Conservation (phyloP, 2,329 filamentous ascomycete species). For the Coniosporium tulheliwenetii region DNA sequence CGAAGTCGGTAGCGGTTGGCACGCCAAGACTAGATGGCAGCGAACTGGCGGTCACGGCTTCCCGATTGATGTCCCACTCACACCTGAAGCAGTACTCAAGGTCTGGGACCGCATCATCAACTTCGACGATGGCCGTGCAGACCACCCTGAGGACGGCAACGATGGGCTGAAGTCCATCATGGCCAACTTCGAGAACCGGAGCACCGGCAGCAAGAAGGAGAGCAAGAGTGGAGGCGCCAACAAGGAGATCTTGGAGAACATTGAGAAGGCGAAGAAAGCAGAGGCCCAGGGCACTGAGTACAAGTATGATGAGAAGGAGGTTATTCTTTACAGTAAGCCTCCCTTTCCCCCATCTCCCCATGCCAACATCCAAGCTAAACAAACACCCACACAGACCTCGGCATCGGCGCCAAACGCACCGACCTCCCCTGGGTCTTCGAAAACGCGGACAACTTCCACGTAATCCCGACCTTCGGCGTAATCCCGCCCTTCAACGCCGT, state of each 20-base stretch:
- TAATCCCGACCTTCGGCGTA: constrained; percentile 88
- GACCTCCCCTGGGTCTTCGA: constrained; percentile 85
- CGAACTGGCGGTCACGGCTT: constrained; percentile 79
- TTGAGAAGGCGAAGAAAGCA: constrained; percentile 58
- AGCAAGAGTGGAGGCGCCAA: constrained; percentile 23
- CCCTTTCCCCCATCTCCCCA: background rate
- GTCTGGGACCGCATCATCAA: constrained; percentile 65
- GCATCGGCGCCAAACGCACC: constrained; percentile 77
- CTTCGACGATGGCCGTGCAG: constrained; percentile 77
- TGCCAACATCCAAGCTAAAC: constrained; percentile 1
- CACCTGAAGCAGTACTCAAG: constrained; percentile 67
- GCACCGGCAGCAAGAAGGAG: constrained; percentile 21
- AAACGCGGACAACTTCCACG: constrained; percentile 81
- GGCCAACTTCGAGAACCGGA: constrained; percentile 74
- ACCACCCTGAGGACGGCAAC: constrained; percentile 66
- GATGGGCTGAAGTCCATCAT: constrained; percentile 67
- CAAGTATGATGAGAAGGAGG: constrained; percentile 70
- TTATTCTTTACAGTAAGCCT: constrained; percentile 65
- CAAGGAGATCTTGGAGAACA: constrained; percentile 56
- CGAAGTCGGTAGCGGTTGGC: constrained; percentile 92
- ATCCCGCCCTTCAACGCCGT: constrained; percentile 84
- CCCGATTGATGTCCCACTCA: constrained; percentile 69
- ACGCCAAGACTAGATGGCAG: constrained; percentile 86
- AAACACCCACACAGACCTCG: constrained; percentile 42
- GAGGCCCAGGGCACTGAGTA: constrained; percentile 62